Conservation (phyloP, 345 rosid species). For the Arabis alpina region DNA sequence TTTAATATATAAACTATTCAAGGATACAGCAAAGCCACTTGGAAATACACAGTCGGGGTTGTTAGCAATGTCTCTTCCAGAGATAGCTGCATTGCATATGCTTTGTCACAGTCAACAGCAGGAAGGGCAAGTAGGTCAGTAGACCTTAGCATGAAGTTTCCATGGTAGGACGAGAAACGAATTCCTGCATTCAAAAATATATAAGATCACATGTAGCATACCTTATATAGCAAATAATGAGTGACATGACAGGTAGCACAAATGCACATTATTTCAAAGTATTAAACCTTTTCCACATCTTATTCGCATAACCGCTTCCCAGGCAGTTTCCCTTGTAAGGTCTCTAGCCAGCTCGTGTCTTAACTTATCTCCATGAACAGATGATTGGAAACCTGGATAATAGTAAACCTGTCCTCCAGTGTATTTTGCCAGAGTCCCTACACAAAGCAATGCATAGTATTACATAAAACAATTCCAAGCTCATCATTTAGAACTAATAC, state of each 20-base stretch:
- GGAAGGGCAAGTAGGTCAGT: constrained; percentile 96
- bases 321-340: constrained; percentile 97
- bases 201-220: constrained; percentile 38
- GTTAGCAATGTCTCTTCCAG: constrained; percentile 95
- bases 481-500: constrained; percentile 5
- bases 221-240: constrained; percentile 19
- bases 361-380: constrained; percentile 77
- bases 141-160: constrained; percentile 98
- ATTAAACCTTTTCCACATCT: constrained; percentile 98
- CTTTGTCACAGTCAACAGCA: constrained; percentile 98
- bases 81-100: constrained; percentile 91
- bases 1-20: constrained; percentile 28
- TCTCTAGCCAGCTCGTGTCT: constrained; percentile 91
- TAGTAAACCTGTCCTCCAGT: constrained; percentile 97
- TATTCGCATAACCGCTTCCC: constrained; percentile 99
- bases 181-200: constrained; percentile 62
- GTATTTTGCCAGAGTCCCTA: constrained; percentile 94
- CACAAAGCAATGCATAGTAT: constrained; percentile 21
- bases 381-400: constrained; percentile 84
- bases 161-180: constrained; percentile 93
- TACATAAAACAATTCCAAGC: constrained; percentile 13
- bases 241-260: constrained; percentile 13
- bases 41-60: constrained; percentile 89
- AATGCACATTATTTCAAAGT: constrained; percentile 17
- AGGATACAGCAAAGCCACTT: constrained; percentile 99